Evolutionary conservation across 495 filamentous ascomycete species (phyloP).

Genomic region (Schizothecium vesticola): DNA sequence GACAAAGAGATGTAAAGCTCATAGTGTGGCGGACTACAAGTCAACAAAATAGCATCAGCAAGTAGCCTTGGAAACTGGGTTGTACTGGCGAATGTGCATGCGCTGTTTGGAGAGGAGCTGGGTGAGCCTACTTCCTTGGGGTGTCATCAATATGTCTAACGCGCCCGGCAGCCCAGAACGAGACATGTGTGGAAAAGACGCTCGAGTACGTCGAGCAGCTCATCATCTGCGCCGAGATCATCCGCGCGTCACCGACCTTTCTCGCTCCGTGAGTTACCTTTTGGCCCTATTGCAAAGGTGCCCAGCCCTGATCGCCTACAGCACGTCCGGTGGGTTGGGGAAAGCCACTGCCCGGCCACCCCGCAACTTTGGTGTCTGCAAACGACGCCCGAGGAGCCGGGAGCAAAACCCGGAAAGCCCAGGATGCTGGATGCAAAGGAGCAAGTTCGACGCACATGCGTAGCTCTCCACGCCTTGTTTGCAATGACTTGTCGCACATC

Average conservation of each 20-base stretch:
- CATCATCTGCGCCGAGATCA: background rate
- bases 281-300: no score
- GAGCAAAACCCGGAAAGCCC: no score
- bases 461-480: no score
- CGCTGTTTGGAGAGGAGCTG: constrained; percentile 1
- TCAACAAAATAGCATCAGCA: background rate
- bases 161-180: background rate
- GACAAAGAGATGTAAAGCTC: background rate
- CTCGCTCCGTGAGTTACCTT: background rate
- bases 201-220: background rate
- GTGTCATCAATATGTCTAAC: background rate
- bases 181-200: background rate
- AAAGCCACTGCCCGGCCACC: no score
- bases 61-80: background rate
- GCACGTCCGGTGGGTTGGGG: no score
- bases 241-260: background rate
- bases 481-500: no score
- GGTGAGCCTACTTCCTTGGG: background rate
- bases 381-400: no score
- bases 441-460: no score
- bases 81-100: background rate
- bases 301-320: no score
- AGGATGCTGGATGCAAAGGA: no score
- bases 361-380: no score
- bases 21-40: background rate